Base-by-base conservation (phyloP, 2,329 filamentous ascomycete species). In the Alternaria triticimaculans region DNA sequence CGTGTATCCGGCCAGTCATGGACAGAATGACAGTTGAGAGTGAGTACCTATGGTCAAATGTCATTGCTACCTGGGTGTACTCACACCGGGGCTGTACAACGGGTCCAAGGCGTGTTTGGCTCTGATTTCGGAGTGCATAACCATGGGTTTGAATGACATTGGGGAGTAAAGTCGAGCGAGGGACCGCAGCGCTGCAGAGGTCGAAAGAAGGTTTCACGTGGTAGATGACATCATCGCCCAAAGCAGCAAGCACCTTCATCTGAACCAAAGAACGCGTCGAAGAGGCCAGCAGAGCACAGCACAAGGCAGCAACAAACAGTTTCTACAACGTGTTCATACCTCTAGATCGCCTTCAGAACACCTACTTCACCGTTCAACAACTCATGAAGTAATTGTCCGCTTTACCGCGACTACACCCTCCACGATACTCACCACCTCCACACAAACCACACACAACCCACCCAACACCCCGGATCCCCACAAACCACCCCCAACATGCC, bases 401-500 rank as follows among this genome's bases (percentile, higher is more conserved):
- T 21, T 3, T 49, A 41, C 44, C 2, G 21, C 53, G 9, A 33
- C 37, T 14, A 41, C 11, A n/a, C 20, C 33, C 5, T 5, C 33
- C 18, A n/a, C 15, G 11, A 44, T 26, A 10, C 18, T 30, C 28
- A 14, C 6, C 9, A 51, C 45, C 20, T 14, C 2, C 25, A 56
- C 25, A 55, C 59, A 14, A n/a, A 25, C n/a, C 18, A 41, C 49
- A 21, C 20, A n/a, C 21, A 7, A 25, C 43, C 10, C 9, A 18
- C 9, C 11, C 6, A 18, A 23, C 25, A 21, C 54, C n/a, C 18
- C 25, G 51, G 8, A 9, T n/a, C 23, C 51, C 1, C 18, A 2
- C 14, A 53, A 60, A 11, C n/a, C 1, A 14, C 20, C 8, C 43
- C 45, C 41, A 37, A 37, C 10, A 85, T 85, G 83, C 81, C 83